Base-by-base conservation (phyloP, 2,329 filamentous ascomycete species). In the Colletotrichum destructivum region DNA sequence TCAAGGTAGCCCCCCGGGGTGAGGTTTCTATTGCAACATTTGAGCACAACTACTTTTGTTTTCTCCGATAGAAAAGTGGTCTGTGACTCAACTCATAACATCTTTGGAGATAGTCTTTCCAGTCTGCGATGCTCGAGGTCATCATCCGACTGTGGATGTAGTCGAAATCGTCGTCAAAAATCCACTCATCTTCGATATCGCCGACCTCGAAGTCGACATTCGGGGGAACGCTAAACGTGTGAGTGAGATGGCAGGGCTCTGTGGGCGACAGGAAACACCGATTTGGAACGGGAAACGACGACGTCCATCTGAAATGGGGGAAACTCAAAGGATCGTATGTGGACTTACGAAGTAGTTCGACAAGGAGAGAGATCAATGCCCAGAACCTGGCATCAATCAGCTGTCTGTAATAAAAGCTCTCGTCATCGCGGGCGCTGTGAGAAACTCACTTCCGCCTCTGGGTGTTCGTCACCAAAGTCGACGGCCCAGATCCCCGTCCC, bases 161-260 rank as follows among this genome's bases (percentile, higher is more conserved):
- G 42, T 77, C 74, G 51, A 78, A 82, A 1, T 77, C 75, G 15
- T 76, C 75, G 0, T 72, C 68, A 40, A 77, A 85, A 1, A 76
- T 78, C 84, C 84, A 86, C 40, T 75, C 71, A n/a, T 79, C 77
- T 51, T 84, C 82, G 13, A 81, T 72, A 66, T 86, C 82, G 62
- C 85, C 83, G 40, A 86, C 75, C 49, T 83, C 80, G 73, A 87
- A 87, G 16, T 74, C 76, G 47, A 84, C 78, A 68, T 88, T 88
- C 0, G 82, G 80, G 0, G 85, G 85, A 2, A 84, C 82, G 59
- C 75, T 77, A 21, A n/a, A 4, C 4, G 11, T 55, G 23, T 64
- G 16, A 64, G 62, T 52, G 6, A 38, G 35, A 38, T 38, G 35
- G 9, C 35, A 11, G 35, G 35, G 35, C 3, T 38, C 35, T 1